Conservation (phyloP, 371 early-diverging fungal genomes). For the Parasitella parasitica region DNA sequence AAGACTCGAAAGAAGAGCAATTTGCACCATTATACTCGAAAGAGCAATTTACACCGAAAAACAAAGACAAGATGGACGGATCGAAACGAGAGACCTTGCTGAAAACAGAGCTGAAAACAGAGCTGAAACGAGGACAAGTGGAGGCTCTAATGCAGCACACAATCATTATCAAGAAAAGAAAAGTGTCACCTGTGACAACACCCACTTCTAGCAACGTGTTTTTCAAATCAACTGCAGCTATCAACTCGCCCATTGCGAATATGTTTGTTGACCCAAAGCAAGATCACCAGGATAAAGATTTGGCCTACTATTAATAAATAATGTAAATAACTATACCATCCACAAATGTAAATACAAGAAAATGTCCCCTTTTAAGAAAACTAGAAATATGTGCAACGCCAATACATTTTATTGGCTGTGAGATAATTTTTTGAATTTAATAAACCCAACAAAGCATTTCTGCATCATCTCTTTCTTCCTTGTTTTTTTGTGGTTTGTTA, state of each 20-base stretch:
- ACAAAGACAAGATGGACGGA: neutral
- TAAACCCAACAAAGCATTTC: neutral
- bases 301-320: conserved; percentile 2
- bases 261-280: neutral
- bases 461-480: neutral
- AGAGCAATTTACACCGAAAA: conserved; percentile 4
- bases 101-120: neutral
- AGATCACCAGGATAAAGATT: neutral
- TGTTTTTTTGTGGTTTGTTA: neutral
- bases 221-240: conserved; percentile 2
- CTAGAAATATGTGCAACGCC: neutral
- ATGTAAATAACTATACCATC: neutral
- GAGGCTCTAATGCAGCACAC: neutral
- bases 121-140: neutral
- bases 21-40: neutral
- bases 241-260: conserved; percentile 5
- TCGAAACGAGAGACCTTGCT: neutral
- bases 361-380: neutral
- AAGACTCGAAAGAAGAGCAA: neutral
- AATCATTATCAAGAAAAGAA: conserved; percentile 1
- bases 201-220: neutral
- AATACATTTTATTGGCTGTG: neutral
- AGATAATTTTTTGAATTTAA: neutral
- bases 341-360: neutral
- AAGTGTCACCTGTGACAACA: neutral